A percentile compares a stretch with the other conserved stretches of the same genome.
Conservation (phyloP, 176 grass and related monocot species). For the Carex myosuroides region DNA sequence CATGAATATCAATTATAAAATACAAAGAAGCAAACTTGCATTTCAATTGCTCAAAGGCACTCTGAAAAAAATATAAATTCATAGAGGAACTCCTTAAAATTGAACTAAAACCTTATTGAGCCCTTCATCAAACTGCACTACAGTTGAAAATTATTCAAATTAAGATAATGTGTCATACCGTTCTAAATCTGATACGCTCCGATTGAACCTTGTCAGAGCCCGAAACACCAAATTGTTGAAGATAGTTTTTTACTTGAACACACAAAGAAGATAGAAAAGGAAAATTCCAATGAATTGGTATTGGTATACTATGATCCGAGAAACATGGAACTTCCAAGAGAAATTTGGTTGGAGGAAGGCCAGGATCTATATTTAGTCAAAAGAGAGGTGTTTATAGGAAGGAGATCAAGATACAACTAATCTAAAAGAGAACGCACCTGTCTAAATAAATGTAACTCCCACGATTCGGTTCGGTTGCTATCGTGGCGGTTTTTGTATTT, state of each 20-base stretch:
- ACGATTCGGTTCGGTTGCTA: neutral
- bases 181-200: neutral
- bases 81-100: neutral
- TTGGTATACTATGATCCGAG: neutral
- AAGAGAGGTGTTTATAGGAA: neutral
- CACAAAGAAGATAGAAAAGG: neutral
- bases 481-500: neutral
- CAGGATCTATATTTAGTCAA: slow-evolving; percentile 15
- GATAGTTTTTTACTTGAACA: slow-evolving; percentile 3
- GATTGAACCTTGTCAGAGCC: slow-evolving; percentile 8
- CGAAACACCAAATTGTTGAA: neutral
- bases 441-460: neutral
- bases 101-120: neutral
- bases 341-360: slow-evolving; percentile 4
- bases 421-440: slow-evolving; percentile 11
- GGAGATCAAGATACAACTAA: neutral
- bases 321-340: slow-evolving; percentile 1
- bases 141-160: neutral
- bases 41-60: neutral
- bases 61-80: neutral
- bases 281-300: neutral
- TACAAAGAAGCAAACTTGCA: neutral
- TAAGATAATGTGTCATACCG: neutral
- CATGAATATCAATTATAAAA: neutral
- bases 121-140: neutral